phyloP scores from a whole-genome alignment of 148 eudicot species.

The Rhododendron ferrugineum region DNA sequence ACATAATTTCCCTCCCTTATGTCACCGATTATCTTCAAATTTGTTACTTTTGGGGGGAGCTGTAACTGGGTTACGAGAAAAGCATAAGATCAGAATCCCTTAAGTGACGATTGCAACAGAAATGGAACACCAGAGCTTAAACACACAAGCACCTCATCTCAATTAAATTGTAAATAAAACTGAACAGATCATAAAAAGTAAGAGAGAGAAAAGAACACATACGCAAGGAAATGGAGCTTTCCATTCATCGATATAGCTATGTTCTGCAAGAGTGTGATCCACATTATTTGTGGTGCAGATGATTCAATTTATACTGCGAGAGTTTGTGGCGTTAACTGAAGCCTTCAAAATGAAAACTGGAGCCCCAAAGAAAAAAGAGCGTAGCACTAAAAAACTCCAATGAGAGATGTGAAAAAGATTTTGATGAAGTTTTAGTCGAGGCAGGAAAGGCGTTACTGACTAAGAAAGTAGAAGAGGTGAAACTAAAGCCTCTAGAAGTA shows the following conservation, averaged over 20 bases:
- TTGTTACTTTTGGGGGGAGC: slow-evolving; percentile 82
- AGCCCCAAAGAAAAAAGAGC: not conserved
- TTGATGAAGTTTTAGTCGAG: not conserved
- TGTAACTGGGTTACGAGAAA: slow-evolving; percentile 27
- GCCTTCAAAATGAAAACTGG: not conserved
- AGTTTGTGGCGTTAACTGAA: not conserved
- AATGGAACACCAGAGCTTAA: not conserved
- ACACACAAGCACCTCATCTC: not conserved
- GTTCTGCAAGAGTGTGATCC: not conserved
- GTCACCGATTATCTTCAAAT: slow-evolving; percentile 77
- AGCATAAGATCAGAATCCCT: not conserved
- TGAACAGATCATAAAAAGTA: not conserved
- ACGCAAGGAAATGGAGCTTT: not conserved
- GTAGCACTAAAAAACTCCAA: not conserved
- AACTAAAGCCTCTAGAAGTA: not conserved
- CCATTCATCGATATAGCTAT: not conserved
- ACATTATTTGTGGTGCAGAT: not conserved
- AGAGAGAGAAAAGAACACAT: not conserved
- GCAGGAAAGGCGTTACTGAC: not conserved
- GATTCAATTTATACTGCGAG: not conserved
- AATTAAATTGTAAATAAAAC: not conserved
- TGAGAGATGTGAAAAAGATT: not conserved
- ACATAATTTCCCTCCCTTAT: slow-evolving; percentile 86
- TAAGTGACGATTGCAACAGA: not conserved
- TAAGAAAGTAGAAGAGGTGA: not conserved